Evolutionary conservation across 1,284 basidiomycete genomes (phyloP), one percentile per base, ranked within the genome.

Genomic region (Singerocomus inundabilis): DNA sequence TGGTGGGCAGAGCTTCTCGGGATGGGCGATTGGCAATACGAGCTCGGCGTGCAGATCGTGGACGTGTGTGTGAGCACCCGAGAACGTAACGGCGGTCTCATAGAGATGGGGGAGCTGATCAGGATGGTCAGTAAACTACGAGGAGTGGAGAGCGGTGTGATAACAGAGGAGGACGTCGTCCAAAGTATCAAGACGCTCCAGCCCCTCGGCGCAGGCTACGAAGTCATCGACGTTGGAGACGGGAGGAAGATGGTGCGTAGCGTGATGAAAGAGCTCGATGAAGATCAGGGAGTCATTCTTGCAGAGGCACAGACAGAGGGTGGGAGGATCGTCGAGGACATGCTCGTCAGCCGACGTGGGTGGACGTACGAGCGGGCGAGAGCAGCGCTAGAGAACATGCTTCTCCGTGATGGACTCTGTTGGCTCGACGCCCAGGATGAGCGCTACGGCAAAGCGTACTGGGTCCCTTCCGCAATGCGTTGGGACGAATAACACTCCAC

Each of bases 31-130:
- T 99, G 93, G 92, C 89, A 94, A 62, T 92, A 93, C 67, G 95
- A 97, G 62, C 81, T 99, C 1, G 93, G 93, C 3, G 92, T 98
- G 25, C 96, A 99, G 74, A 89, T 99, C 55, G 93, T 99, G 42
- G 96, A 99, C 66, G 83, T 99, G 15, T 98, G 96, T 62, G 86
- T 98, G 29, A 88, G 84, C 64, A 96, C 92, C 9, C 75, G 95
- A 37, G 85, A 88, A 50, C 73, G 84, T 37, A 98, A 98, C 58
- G 96, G 97, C 0, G 96, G 97, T 0, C 72, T 98, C 46, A 93
- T 99, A 48, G 88, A 89, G 58, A 83, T 98, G 78, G 76, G 79
- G 11, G 94, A 98, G 67, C 75, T 99, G 36, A 77, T 97, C 16
- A 70, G 84, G 29, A 77, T 93, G 44, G 81, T 99, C 36, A 81